A percentile compares a stretch with the other conserved stretches of the same genome.
phyloP scores from a whole-genome alignment of 495 filamentous ascomycete genomes.

The Neurospora sp. region DNA sequence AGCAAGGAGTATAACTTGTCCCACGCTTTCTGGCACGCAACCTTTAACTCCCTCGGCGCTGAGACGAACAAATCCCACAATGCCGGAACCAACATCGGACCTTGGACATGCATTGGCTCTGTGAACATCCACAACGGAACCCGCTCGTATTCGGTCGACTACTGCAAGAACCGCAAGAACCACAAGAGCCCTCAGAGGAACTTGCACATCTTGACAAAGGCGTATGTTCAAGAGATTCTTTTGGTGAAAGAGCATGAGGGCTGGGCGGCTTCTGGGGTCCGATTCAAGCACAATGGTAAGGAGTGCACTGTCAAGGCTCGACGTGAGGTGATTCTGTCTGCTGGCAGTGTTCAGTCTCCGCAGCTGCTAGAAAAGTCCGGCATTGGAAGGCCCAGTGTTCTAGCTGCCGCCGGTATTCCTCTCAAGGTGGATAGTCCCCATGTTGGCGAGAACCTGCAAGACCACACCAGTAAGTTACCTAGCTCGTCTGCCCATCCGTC shows the following conservation, averaged over 20 bases:
- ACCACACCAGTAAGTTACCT: constrained; percentile 40
- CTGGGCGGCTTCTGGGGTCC: constrained; percentile 34
- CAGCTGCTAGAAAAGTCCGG: constrained; percentile 51
- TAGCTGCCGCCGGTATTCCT: constrained; percentile 32
- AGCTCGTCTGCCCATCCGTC: not conserved
- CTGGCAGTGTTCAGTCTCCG: constrained; percentile 41
- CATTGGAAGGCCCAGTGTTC: constrained; percentile 32
- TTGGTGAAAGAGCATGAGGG: constrained; percentile 12
- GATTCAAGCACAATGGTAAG: constrained; percentile 26
- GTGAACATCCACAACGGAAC: constrained; percentile 27
- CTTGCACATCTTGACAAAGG: constrained; percentile 30
- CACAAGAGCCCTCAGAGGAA: constrained; percentile 29
- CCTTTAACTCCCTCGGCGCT: constrained; percentile 31
- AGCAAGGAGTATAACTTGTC: constrained; percentile 30
- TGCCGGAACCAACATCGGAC: constrained; percentile 33
- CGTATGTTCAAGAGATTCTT: constrained; percentile 27
- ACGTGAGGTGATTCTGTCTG: constrained; percentile 44
- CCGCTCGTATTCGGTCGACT: constrained; percentile 38
- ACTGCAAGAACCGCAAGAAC: constrained; percentile 29
- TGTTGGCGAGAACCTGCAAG: constrained; percentile 49
- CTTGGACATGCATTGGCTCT: constrained; percentile 34
- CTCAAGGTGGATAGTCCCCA: constrained; percentile 34
- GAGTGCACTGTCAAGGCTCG: constrained; percentile 19
- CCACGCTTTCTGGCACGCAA: constrained; percentile 39
- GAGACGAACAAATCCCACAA: constrained; percentile 30